Evolutionary conservation across 495 filamentous ascomycete species (phyloP).

Genomic region (Tirmania nivea): DNA sequence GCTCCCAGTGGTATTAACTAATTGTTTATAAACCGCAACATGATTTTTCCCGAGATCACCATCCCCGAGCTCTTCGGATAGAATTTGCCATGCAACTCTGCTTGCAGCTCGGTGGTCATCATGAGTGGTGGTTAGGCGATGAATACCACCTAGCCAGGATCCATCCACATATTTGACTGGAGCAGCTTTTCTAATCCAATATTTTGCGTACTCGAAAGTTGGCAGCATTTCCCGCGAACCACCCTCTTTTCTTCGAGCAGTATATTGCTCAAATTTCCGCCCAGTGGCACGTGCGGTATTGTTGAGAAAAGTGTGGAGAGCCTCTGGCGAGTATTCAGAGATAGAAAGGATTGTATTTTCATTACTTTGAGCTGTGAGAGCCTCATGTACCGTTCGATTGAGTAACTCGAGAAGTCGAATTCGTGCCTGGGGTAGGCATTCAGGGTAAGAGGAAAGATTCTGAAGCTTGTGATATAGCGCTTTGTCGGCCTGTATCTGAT

Average conservation of each 20-base stretch:
- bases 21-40: slow-evolving; percentile 24
- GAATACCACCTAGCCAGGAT: slow-evolving; percentile 28
- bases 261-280: slow-evolving; percentile 21
- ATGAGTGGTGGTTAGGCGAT: slow-evolving; percentile 23
- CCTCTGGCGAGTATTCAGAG: slow-evolving; percentile 14
- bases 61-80: slow-evolving; percentile 31
- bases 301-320: slow-evolving; percentile 19
- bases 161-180: slow-evolving; percentile 31
- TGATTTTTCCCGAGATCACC: slow-evolving; percentile 28
- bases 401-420: slow-evolving; percentile 19
- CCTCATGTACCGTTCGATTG: slow-evolving; percentile 15
- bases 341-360: slow-evolving; percentile 21
- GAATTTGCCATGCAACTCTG: slow-evolving; percentile 29
- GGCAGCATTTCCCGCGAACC: slow-evolving; percentile 20
- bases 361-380: not conserved
- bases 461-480: slow-evolving; percentile 25
- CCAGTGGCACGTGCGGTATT: slow-evolving; percentile 16
- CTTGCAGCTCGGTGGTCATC: slow-evolving; percentile 20
- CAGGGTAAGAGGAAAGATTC: slow-evolving; percentile 22
- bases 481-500: slow-evolving; percentile 5
- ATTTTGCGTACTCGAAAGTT: slow-evolving; percentile 21
- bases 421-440: slow-evolving; percentile 18
- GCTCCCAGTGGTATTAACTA: slow-evolving; percentile 22
- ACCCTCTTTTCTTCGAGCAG: slow-evolving; percentile 16
- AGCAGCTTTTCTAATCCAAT: slow-evolving; percentile 24